These are phyloP conservation scores for Raddia guianensis DNA, from an alignment of 176 grass and related monocot species.

Conservation along the genomic window DNA sequence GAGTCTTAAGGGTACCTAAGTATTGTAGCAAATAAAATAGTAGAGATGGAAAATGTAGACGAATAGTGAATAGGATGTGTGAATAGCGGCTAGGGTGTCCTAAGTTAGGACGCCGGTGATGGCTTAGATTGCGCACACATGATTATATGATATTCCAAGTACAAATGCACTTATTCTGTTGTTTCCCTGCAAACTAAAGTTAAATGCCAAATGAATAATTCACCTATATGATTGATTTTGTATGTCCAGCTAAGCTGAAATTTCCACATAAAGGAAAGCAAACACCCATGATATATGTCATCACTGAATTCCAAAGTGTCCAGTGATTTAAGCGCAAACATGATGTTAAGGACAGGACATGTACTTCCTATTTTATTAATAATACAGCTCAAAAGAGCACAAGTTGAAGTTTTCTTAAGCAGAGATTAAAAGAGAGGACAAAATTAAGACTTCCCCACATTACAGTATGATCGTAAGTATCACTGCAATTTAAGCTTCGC, in stretches of 20 bases:
- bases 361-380: not conserved
- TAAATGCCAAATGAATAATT: not conserved
- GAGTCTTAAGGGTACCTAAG: too few species aligned
- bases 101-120: too few species aligned
- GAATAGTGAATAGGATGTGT: too few species aligned
- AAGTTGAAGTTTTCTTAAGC: not conserved
- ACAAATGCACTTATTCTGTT: not conserved
- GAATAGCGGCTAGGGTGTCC: too few species aligned
- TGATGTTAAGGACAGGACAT: not conserved
- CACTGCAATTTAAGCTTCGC: not conserved
- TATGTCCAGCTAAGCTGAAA: not conserved
- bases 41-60: too few species aligned
- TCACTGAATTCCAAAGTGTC: not conserved
- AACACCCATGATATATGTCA: not conserved
- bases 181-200: not conserved
- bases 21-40: too few species aligned
- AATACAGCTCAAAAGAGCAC: not conserved
- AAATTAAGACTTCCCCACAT: not conserved
- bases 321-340: not conserved
- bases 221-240: not conserved
- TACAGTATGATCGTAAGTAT: not conserved
- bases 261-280: not conserved
- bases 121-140: not conserved
- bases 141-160: not conserved
- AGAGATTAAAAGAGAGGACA: not conserved